Base-by-base conservation (phyloP, 371 early-diverging fungal species). In the Mucor circinelloides region DNA sequence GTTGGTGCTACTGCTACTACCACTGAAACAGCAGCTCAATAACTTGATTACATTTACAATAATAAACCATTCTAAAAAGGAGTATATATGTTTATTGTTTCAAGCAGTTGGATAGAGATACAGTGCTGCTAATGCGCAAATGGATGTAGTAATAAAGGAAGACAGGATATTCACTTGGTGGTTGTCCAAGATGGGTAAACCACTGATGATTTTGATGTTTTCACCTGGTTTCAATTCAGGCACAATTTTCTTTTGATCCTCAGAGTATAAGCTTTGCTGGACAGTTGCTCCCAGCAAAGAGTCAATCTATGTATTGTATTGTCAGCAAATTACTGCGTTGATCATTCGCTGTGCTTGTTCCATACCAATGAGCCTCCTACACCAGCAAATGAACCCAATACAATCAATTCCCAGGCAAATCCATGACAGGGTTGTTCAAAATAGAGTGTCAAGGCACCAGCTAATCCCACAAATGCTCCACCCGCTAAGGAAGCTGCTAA, bases 231-330 rank as follows among this genome's bases (percentile, higher is more conserved):
- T 76, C 17, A 44, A 46, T n/a, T 80, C 72, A 23, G 70, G 64
- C 27, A 84, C 72, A 6, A 93, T 87, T 48, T 83, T 82, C 28
- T 80, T 85, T 55, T 78, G 79, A 52, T 88, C 82, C 55, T 90
- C 82, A 52, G 89, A 84, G 60, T 90, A 90, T 36, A 90, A 76
- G 17, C 88, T 85, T 65, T 90, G 88, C 65, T 94, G 85, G 0
- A 94, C 86, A 0, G 95, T 90, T 8, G 90, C 94, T n/a, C 97
- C 97, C 27, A 96, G 75, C 0, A 94, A 27, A 23, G 95, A 95
- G 75, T 96, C 97, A 15, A 94, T 74, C 87, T 89, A 67, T n/a
- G n/a, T n/a, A n/a, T 25, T 31, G 48, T 23, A 23, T 48, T 5
- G n/a, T 48, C 6, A 48, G 48, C 6, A 48, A 3, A 21, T 9